Percentiles rank a stretch among this genome's conserved stretches.
Evolutionary conservation across 768 basidiomycete species (phyloP).

Genomic region (Infundibulicybe gibba): DNA sequence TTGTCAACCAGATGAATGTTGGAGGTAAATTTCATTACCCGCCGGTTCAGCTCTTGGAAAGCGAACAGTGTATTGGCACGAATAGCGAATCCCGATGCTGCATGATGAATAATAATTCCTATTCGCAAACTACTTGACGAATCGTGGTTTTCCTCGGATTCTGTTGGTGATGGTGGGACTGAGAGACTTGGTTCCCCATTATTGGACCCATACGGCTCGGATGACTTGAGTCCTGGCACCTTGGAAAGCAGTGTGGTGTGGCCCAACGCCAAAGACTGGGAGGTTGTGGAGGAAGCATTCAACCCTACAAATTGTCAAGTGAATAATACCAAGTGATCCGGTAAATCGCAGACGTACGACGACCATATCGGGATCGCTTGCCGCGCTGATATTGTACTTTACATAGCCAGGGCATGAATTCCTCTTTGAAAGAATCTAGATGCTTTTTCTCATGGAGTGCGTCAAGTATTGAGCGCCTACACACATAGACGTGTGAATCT

Average conservation of each 20-base stretch:
- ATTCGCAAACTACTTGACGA: constrained; percentile 52
- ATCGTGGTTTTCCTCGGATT: constrained; percentile 28
- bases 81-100: constrained; percentile 51
- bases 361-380: constrained; percentile 56
- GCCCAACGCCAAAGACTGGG: constrained; percentile 48
- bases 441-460: constrained; percentile 62
- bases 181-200: constrained; percentile 30
- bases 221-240: constrained; percentile 12
- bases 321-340: background rate
- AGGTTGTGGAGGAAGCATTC: constrained; percentile 35
- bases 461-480: constrained; percentile 71
- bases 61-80: constrained; percentile 75
- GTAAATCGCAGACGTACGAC: constrained; percentile 30
- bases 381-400: constrained; percentile 74
- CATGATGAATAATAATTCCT: constrained; percentile 57
- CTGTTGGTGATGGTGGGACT: constrained; percentile 41
- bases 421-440: constrained; percentile 82
- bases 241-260: constrained; percentile 52
- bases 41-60: constrained; percentile 79
- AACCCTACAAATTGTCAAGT: constrained; percentile 32
- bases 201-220: constrained; percentile 11
- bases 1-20: background rate
- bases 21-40: constrained; percentile 38
- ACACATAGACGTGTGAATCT: constrained; percentile 92
- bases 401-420: constrained; percentile 91